Conservation (phyloP, 805 yeast genomes). For the Ogataea allantospora region DNA sequence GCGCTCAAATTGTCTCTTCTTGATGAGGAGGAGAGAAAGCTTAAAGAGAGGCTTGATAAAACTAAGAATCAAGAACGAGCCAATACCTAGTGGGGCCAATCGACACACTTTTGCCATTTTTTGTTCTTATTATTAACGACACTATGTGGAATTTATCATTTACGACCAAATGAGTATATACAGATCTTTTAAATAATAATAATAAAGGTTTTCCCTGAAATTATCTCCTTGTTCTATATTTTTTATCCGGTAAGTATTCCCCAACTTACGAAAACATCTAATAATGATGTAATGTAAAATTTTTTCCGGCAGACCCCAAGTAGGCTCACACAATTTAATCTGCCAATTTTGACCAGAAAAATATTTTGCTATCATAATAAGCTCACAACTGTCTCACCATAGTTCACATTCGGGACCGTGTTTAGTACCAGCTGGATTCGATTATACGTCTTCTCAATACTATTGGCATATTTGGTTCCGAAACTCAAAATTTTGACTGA, state of each 20-base stretch:
- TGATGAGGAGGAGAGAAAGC: conserved; percentile 60
- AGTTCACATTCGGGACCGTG: background rate
- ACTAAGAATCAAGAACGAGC: conserved; percentile 1
- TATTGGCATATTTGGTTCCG: too few relatives aligned
- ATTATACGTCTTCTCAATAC: too few relatives aligned
- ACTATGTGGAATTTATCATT: background rate
- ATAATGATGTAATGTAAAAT: conserved; percentile 2
- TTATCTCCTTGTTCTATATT: too few relatives aligned
- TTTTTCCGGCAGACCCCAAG: background rate
- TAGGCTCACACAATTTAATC: background rate
- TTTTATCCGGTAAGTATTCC: too few relatives aligned
- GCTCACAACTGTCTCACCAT: background rate
- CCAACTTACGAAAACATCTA: background rate
- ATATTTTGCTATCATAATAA: background rate
- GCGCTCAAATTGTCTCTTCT: conserved; percentile 73
- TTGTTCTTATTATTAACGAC: background rate
- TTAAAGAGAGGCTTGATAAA: conserved; percentile 25
- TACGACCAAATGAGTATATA: background rate
- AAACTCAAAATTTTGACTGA: too few relatives aligned
- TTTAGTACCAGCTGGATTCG: background rate
- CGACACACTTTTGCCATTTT: background rate
- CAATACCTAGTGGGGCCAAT: background rate
- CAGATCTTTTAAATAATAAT: background rate
- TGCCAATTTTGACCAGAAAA: background rate
- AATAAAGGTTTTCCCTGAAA: too few relatives aligned